phyloP scores from a whole-genome alignment of 2,329 filamentous ascomycete genomes.

The Colletotrichum incanum region DNA sequence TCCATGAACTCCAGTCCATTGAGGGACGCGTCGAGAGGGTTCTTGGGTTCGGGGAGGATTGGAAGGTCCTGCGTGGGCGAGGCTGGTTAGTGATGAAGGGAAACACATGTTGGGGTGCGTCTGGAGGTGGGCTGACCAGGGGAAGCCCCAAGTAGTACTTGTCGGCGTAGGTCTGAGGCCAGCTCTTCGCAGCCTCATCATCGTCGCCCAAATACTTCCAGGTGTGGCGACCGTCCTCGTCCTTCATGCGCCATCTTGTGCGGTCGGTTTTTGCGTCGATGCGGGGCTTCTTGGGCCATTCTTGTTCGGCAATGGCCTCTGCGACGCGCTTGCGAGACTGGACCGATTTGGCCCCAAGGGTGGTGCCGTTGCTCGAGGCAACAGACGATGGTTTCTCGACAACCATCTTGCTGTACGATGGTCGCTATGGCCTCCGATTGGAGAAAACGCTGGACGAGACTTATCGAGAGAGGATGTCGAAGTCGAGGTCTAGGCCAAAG shows the following conservation, averaged over 20 bases:
- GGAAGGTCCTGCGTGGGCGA: conserved; percentile 75
- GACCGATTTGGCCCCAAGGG: not conserved
- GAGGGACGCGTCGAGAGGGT: conserved; percentile 81
- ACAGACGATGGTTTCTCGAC: conserved; percentile 29
- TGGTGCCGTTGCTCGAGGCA: conserved; percentile 35
- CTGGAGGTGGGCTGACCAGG: conserved; percentile 68
- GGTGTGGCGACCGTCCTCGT: conserved; percentile 88
- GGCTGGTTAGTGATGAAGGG: not conserved
- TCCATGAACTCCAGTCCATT: conserved; percentile 94
- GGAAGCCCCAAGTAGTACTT: conserved; percentile 89
- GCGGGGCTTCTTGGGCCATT: conserved; percentile 62
- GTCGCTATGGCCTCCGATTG: not conserved
- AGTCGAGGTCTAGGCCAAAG: not conserved
- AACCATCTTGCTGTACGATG: conserved; percentile 9
- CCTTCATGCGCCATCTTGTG: conserved; percentile 85
- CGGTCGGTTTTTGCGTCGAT: conserved; percentile 79
- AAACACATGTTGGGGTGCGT: not conserved
- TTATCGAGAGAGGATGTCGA: not conserved
- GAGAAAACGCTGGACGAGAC: no score
- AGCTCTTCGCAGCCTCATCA: conserved; percentile 77
- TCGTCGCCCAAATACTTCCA: conserved; percentile 94
- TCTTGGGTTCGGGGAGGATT: conserved; percentile 78
- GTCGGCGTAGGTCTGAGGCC: conserved; percentile 92
- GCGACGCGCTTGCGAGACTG: conserved; percentile 62
- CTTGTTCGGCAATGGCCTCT: conserved; percentile 54